phyloP scores from a whole-genome alignment of 805 yeast species.

The Metschnikowia kofuensis region DNA sequence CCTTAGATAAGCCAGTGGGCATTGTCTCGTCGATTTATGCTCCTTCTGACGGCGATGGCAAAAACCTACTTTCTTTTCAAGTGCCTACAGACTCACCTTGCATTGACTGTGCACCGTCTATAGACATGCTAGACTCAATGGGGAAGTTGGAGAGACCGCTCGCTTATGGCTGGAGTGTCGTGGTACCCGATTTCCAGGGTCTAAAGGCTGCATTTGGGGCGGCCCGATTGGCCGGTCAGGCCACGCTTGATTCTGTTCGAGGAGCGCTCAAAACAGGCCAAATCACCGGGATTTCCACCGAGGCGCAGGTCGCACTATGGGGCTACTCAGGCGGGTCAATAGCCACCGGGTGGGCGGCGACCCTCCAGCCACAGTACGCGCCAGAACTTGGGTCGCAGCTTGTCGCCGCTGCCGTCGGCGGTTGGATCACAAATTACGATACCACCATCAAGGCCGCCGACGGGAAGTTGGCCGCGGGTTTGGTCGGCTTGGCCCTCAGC shows the following conservation, averaged over 20 bases:
- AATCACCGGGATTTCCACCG: slow-evolving; percentile 18
- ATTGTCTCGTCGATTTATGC: slow-evolving; percentile 22
- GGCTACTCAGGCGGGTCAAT: slow-evolving; percentile 41
- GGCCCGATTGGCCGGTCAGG: slow-evolving; percentile 32
- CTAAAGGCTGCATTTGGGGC: slow-evolving; percentile 30
- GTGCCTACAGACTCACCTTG: slow-evolving; percentile 22
- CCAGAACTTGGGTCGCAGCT: slow-evolving; percentile 24
- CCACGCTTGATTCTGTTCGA: slow-evolving; percentile 30
- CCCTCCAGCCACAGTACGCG: slow-evolving; percentile 36
- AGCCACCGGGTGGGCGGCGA: slow-evolving; percentile 40
- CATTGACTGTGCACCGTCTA: slow-evolving; percentile 22
- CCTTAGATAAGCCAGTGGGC: slow-evolving; percentile 20
- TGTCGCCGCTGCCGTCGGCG: slow-evolving; percentile 37
- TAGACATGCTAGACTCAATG: slow-evolving; percentile 18
- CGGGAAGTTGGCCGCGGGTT: slow-evolving; percentile 29
- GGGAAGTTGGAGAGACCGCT: slow-evolving; percentile 12
- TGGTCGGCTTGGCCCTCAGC: slow-evolving; percentile 27
- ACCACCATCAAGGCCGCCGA: slow-evolving; percentile 24
- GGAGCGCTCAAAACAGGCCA: slow-evolving; percentile 23
- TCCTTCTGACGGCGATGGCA: slow-evolving; percentile 21
- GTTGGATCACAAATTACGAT: slow-evolving; percentile 35
- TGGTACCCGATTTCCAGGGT: slow-evolving; percentile 37
- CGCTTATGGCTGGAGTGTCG: slow-evolving; percentile 33
- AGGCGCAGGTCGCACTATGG: slow-evolving; percentile 26
- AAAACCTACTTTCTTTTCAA: slow-evolving; percentile 20